Evolutionary conservation across 495 filamentous ascomycete genomes (phyloP).

Genomic region (Podospora bellae-mahoneyi): DNA sequence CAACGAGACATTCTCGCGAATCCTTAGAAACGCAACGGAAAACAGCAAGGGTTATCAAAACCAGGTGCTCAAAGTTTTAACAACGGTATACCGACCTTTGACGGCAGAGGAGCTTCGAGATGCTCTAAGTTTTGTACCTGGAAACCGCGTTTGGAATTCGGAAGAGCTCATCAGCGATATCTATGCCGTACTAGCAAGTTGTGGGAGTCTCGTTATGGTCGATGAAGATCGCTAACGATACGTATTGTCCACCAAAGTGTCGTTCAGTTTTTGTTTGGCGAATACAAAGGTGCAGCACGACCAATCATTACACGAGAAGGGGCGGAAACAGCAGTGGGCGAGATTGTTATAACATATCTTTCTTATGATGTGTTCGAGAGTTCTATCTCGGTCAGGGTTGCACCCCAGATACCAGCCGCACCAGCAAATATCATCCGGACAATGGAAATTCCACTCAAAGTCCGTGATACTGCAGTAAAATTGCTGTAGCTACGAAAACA

Average conservation of each 20-base stretch:
- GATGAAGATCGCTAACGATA: constrained; percentile 43
- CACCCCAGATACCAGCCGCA: constrained; percentile 5
- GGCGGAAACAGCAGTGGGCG: constrained; percentile 2
- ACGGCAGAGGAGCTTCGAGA: constrained; percentile 44
- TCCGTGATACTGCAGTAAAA: constrained; percentile 27
- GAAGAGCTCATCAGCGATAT: constrained; percentile 37
- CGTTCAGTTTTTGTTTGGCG: constrained; percentile 40
- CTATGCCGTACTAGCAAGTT: constrained; percentile 35
- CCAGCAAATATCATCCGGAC: constrained; percentile 31
- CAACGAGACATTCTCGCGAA: constrained; percentile 39
- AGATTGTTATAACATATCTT: constrained; percentile 10
- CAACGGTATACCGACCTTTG: constrained; percentile 35
- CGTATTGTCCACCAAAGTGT: constrained; percentile 45
- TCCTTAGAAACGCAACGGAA: constrained; percentile 33
- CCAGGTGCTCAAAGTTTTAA: constrained; percentile 34
- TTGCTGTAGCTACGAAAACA: constrained; percentile 29
- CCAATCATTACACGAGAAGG: constrained; percentile 3
- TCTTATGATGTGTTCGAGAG: constrained; percentile 8
- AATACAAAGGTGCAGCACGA: neutral
- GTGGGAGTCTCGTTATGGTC: constrained; percentile 43
- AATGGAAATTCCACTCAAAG: constrained; percentile 24
- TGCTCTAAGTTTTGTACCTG: constrained; percentile 40
- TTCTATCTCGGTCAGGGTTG: constrained; percentile 2
- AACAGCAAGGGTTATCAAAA: constrained; percentile 24
- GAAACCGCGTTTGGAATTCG: constrained; percentile 36